These are phyloP conservation scores for Zygnema cylindricum DNA, from an alignment of 139 green algal species.

Conservation along the genomic window DNA sequence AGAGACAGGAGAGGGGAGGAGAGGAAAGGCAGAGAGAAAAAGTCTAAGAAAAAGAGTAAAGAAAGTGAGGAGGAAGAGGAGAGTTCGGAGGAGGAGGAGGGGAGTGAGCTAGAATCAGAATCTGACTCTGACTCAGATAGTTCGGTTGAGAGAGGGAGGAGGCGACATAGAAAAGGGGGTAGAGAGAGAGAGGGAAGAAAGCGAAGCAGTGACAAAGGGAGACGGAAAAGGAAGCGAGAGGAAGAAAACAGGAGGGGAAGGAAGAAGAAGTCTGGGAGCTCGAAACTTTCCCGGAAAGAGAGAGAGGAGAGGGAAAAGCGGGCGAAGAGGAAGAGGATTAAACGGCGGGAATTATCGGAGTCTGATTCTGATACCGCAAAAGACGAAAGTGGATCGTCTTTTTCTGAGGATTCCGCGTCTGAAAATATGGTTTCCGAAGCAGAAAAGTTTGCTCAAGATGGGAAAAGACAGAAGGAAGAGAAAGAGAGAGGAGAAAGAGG, in stretches of 20 bases:
- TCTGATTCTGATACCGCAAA: conserved; percentile 33
- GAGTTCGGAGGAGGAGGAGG: not conserved
- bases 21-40: not conserved
- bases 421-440: not conserved
- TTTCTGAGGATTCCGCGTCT: too few relatives aligned
- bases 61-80: not conserved
- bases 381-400: too few relatives aligned
- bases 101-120: not conserved
- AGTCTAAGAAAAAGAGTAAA: not conserved
- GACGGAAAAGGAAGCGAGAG: conserved; percentile 14
- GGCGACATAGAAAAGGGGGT: not conserved
- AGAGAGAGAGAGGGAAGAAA: not conserved
- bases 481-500: not conserved
- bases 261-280: conserved; percentile 4
- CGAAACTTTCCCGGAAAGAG: not conserved
- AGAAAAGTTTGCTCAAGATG: conserved; percentile 5
- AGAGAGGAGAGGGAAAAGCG: conserved; percentile 23
- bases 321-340: conserved; percentile 31
- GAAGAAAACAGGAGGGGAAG: conserved; percentile 31
- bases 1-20: not conserved
- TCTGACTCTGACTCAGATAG: not conserved
- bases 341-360: not conserved
- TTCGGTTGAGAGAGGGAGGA: not conserved
- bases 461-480: not conserved
- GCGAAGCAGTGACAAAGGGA: conserved; percentile 22